Evolutionary conservation across 495 filamentous ascomycete species (phyloP), one percentile per base, ranked within the genome.

Genomic region (Lophium mytilinum): DNA sequence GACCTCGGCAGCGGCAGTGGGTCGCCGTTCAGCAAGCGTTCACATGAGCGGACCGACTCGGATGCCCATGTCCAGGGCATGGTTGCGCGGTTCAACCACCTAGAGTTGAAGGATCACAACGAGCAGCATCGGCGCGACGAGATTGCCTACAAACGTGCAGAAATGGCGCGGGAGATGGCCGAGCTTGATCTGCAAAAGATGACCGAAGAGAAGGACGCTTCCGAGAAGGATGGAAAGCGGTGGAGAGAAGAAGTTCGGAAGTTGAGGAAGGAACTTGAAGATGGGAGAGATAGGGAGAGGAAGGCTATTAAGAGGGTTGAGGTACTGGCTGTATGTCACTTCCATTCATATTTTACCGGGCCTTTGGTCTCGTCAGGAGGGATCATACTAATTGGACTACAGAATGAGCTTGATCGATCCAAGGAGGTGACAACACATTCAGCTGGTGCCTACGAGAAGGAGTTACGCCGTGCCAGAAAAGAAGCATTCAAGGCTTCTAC

Each of bases 1-100:
- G 74, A 82, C 33, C 60, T 78, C 34, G 24, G 24, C 24, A 30
- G 24, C 6, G 24, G 24, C 3, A 47, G 73, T 30, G 65, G 65
- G 14, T 53, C 56, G 69, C 3, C 75, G 71, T 43, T 66, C 71
- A 75, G 69, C 66, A 50, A 15, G 19, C 14, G 9, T 24, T 48
- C 45, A n/a, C 73, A 73, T 46, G 73, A 67, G 37, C 15, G 68
- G 68, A 51, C 66, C 51, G 68, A 68, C 53, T 87, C 87, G 21
- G 89, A 94, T 66, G 88, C 87, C 30, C 87, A 91, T 66, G 89
- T 95, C 1, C 87, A 91, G 65, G 83, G 88, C 33, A 93, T 92
- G 70, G 89, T 95, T 62, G 85, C 83, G 24, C 88, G 85, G 58
- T 86, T 95, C 65, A 91, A 95, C 72, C 80, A 77, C 48, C 72